phyloP scores from a whole-genome alignment of 345 rosid genomes.

The Syzygium jambos region DNA sequence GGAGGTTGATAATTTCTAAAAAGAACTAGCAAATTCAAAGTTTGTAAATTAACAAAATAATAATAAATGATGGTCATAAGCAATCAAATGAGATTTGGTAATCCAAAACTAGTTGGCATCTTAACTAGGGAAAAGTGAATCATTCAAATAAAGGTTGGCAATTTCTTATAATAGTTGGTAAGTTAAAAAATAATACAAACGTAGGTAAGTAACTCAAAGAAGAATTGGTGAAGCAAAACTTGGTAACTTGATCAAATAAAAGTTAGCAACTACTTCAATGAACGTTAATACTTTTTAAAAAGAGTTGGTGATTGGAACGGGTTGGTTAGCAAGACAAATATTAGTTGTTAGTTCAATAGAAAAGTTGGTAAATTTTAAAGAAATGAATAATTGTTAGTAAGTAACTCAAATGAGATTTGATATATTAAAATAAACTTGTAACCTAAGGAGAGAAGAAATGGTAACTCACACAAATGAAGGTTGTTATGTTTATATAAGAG shows the following conservation, averaged over 20 bases:
- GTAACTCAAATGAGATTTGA: neutral
- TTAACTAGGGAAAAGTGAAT: neutral
- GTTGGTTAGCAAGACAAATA: neutral
- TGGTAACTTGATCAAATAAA: neutral
- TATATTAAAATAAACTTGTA: neutral
- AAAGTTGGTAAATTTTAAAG: neutral
- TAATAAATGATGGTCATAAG: neutral
- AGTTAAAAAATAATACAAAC: neutral
- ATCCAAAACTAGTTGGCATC: neutral
- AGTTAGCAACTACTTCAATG: neutral
- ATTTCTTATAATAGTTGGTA: neutral
- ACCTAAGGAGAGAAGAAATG: neutral
- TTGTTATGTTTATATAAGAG: neutral
- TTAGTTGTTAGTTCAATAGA: neutral
- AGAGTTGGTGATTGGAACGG: neutral
- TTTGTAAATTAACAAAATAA: neutral
- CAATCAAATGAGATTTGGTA: neutral
- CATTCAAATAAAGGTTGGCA: neutral
- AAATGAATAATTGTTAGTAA: neutral
- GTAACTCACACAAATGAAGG: neutral
- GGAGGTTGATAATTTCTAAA: neutral
- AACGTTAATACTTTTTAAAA: neutral
- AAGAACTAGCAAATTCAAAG: neutral
- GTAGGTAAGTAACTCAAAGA: neutral
- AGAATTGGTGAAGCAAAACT: neutral